phyloP scores from a whole-genome alignment of 108 stramenopile species.

The Fragilariopsis cylindrus region DNA sequence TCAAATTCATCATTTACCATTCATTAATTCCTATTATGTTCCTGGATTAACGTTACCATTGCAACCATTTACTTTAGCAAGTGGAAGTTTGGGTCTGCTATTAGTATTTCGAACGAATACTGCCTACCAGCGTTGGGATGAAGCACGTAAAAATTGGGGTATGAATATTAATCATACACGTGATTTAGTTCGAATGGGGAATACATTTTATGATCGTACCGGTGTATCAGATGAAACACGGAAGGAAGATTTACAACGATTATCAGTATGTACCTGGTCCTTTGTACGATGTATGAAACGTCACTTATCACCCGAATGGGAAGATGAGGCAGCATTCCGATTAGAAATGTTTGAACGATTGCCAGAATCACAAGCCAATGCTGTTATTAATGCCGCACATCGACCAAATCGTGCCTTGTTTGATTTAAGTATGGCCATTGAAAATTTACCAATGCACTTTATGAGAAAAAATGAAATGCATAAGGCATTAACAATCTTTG shows the following conservation, averaged over 20 bases:
- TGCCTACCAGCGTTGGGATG: conserved; percentile 81
- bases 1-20: conserved; percentile 39
- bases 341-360: conserved; percentile 44
- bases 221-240: conserved; percentile 36
- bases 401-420: conserved; percentile 61
- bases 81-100: conserved; percentile 52
- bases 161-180: conserved; percentile 73
- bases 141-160: conserved; percentile 82
- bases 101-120: conserved; percentile 79
- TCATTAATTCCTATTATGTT: conserved; percentile 29
- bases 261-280: conserved; percentile 68
- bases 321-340: conserved; percentile 63
- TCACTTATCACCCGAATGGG: conserved; percentile 61
- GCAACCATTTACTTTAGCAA: conserved; percentile 45
- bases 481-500: conserved; percentile 54
- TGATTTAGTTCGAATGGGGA: conserved; percentile 68
- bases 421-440: conserved; percentile 54
- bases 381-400: conserved; percentile 54
- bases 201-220: conserved; percentile 53
- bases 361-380: conserved; percentile 38
- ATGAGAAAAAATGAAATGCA: conserved; percentile 65
- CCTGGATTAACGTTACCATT: conserved; percentile 43
- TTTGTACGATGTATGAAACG: conserved; percentile 70
- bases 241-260: conserved; percentile 45
- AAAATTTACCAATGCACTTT: conserved; percentile 68